Evolutionary conservation across 2,329 filamentous ascomycete genomes (phyloP).

Genomic region (Trichoderma sp.): DNA sequence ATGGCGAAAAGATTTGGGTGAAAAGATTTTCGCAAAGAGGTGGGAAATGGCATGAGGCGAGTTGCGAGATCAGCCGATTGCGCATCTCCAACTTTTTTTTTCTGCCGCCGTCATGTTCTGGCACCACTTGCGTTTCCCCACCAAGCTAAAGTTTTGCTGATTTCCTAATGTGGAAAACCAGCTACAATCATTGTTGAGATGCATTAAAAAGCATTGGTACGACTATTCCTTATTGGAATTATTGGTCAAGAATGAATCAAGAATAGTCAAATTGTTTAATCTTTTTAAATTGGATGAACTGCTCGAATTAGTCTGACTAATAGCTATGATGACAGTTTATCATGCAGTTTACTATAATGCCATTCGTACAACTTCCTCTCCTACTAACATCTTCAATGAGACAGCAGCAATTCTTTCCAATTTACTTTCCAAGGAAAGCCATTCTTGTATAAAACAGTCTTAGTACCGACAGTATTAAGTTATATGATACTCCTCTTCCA

Average conservation of each 20-base stretch:
- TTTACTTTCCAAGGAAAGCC: not conserved
- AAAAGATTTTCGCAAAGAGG: not conserved
- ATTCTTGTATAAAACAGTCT: not conserved
- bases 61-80: slow-evolving; percentile 21
- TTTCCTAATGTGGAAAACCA: slow-evolving; percentile 12
- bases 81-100: slow-evolving; percentile 22
- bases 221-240: not conserved
- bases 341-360: not conserved
- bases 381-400: not conserved
- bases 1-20: not conserved
- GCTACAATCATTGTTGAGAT: not conserved
- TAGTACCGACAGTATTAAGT: not conserved
- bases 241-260: not conserved
- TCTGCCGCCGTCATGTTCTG: not conserved
- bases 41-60: slow-evolving; percentile 15
- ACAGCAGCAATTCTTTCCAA: not conserved
- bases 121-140: slow-evolving; percentile 4
- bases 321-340: not conserved
- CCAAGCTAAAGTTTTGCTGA: not conserved
- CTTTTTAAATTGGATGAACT: not conserved
- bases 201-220: not conserved
- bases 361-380: not conserved
- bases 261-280: not conserved
- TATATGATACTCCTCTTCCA: not conserved
- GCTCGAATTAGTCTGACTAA: not conserved